phyloP scores from a whole-genome alignment of 2,329 filamentous ascomycete species.

The Periconia sp. region DNA sequence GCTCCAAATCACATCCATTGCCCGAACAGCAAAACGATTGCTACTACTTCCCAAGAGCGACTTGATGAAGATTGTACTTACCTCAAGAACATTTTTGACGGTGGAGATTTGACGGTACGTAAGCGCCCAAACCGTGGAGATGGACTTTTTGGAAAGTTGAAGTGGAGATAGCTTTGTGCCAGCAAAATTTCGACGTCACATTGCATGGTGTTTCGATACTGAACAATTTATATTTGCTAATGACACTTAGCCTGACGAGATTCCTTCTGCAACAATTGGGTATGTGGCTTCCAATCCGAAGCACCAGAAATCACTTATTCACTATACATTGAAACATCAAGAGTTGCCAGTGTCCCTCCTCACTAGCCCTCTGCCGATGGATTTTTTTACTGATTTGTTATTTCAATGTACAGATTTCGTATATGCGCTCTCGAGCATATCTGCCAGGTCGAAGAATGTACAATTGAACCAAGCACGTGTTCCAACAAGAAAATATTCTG shows the following conservation, averaged over 20 bases:
- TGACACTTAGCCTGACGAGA: neutral
- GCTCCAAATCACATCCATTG: neutral
- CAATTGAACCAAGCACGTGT: neutral
- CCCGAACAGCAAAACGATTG: neutral
- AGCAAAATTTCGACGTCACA: no score
- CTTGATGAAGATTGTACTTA: constrained; percentile 16
- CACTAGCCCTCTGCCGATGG: neutral
- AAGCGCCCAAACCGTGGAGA: no score
- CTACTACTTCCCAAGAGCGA: constrained; percentile 4
- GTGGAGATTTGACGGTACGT: constrained; percentile 8
- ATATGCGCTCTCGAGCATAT: neutral
- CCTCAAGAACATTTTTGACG: constrained; percentile 17
- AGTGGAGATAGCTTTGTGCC: no score
- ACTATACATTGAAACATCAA: no score
- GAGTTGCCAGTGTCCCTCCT: neutral
- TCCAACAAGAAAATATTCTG: constrained; percentile 27
- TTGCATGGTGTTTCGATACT: neutral
- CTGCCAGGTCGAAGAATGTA: neutral
- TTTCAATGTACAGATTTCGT: neutral
- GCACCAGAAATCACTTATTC: no score
- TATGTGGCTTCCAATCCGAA: constrained; percentile 11
- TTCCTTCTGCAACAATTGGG: constrained; percentile 5
- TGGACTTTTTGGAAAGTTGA: no score
- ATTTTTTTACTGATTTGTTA: constrained; percentile 10
- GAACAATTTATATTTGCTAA: neutral